Evolutionary conservation across 108 stramenopile species (phyloP), one percentile per base, ranked within the genome.

Genomic region (Skeletonema tropicum): DNA sequence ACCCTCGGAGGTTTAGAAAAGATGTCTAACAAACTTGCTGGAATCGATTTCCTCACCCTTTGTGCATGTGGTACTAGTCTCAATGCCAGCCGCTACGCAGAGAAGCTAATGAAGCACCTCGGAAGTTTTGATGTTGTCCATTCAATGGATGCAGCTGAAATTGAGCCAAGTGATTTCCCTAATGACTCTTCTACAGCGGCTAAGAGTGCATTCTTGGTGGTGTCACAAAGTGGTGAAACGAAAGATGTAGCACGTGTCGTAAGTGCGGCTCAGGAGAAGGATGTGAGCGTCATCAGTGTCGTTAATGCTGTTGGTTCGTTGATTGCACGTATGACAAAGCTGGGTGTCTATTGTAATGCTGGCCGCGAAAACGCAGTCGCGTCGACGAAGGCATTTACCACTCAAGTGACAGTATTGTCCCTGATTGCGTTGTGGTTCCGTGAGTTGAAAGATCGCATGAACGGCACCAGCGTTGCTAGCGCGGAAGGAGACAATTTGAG

Each of bases 361-460:
- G 99, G 99, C 13, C 89, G 98, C 26, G 99, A 99, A 81, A 98
- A 97, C 62, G 98, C 98, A 14, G 99, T 99, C n/a, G 99, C 99
- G 2, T 97, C 97, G 62, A 99, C 99, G 49, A 99, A 99, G 82
- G 98, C 99, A 3, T 99, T 99, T 81, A 98, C 98, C 1, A 98
- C 97, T 9, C 99, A 99, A 81, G 98, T 99, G 11, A 98, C 98
- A 39, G 98, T 98, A n/a, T 70, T 99, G 48, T 88, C 96, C 6
- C 79, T 99, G 79, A 84, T 99, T 70, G 97, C 99, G 2, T 67
- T 98, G 14, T 98, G 96, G 97, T 99, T 99, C 80, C 83, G 95
- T 41, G 91, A 98, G 86, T 82, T 85, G 65, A 82, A 83, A 49
- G 95, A 96, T 71, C 69, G 48, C 12, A 68, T 91, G 9, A 77